Percentiles rank a stretch among this genome's conserved stretches.
These are phyloP conservation scores for Phytophthora pini DNA, from an alignment of 352 stramenopile species.

Conservation along the genomic window DNA sequence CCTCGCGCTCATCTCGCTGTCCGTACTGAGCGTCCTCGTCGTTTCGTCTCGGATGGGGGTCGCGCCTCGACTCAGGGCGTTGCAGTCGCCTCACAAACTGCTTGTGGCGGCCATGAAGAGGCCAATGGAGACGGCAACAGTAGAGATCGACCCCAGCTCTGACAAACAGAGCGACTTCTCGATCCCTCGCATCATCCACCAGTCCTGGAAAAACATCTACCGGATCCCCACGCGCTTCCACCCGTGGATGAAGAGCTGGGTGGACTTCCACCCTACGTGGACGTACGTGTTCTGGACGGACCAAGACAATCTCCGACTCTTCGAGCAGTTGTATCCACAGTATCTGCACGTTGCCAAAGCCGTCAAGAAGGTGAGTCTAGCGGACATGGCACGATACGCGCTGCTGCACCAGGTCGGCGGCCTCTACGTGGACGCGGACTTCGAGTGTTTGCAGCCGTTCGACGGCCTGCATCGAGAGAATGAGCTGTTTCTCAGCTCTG, in stretches of 20 bases:
- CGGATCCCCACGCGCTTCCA: slow-evolving; percentile 53
- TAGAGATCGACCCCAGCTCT: neutral
- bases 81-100: neutral
- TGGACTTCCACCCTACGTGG: slow-evolving; percentile 45
- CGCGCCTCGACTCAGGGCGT: slow-evolving; percentile 1
- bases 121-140: neutral
- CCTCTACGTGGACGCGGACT: slow-evolving; percentile 61
- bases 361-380: slow-evolving; percentile 53
- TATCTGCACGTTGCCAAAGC: slow-evolving; percentile 46
- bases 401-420: slow-evolving; percentile 57
- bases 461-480: slow-evolving; percentile 39
- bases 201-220: slow-evolving; percentile 57
- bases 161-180: neutral
- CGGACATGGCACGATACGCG: slow-evolving; percentile 64
- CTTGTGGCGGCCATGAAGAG: neutral
- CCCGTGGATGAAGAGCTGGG: slow-evolving; percentile 67
- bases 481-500: slow-evolving; percentile 55
- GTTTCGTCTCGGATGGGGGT: slow-evolving; percentile 21
- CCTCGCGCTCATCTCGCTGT: slow-evolving; percentile 29
- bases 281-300: slow-evolving; percentile 70
- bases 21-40: slow-evolving; percentile 15
- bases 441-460: slow-evolving; percentile 57
- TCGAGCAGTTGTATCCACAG: slow-evolving; percentile 52
- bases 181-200: slow-evolving; percentile 63
- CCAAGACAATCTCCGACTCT: slow-evolving; percentile 58